Evolutionary conservation across 2,329 filamentous ascomycete genomes (phyloP), one percentile per base, ranked within the genome.

Genomic region (Sporothrix sp.): DNA sequence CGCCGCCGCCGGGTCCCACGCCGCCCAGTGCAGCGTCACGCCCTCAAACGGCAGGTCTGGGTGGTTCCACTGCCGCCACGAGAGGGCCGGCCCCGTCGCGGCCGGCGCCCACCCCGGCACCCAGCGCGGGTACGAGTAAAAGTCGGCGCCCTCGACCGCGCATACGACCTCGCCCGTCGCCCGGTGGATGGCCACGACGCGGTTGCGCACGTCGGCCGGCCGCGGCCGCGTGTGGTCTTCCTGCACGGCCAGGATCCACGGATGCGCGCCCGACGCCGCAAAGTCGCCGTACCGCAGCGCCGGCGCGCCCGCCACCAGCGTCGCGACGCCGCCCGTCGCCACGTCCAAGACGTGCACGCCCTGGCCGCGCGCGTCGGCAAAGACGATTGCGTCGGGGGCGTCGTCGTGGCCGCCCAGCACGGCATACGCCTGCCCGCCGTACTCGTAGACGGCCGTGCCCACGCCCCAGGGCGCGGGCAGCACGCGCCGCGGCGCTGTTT

Each of bases 61-160:
- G 55, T 77, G 73, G 16, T 72, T 63, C 75, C 75, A 79, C 52
- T 78, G 70, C 11, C 74, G 63, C 75, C 75, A 79, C n/a, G 62
- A 66, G 23, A 77, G 55, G 60, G 64, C 18, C 13, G 27, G 40
- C 3, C 6, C 7, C 37, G 32, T 18, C 3, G 16, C 4, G 18
- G 14, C 7, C n/a, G n/a, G 9, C 36, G 13, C 1, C 73, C 72
- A 53, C 74, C 68, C 1, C 62, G 66, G 52, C 20, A 8, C 68
- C 74, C 35, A 78, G 14, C 68, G 68, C 0, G 75, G 74, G 20
- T 69, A 66, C 20, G 67, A 70, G 58, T 77, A 78, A 47, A 79
- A 79, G 57, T 79, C 75, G 3, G 72, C 69, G 0, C 69, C 72
- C 5, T 63, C 53, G 0, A 66, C 65, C 3, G 76, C 57, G 1